Evolutionary conservation across 345 rosid species (phyloP).

Genomic region (Citrus sp.): DNA sequence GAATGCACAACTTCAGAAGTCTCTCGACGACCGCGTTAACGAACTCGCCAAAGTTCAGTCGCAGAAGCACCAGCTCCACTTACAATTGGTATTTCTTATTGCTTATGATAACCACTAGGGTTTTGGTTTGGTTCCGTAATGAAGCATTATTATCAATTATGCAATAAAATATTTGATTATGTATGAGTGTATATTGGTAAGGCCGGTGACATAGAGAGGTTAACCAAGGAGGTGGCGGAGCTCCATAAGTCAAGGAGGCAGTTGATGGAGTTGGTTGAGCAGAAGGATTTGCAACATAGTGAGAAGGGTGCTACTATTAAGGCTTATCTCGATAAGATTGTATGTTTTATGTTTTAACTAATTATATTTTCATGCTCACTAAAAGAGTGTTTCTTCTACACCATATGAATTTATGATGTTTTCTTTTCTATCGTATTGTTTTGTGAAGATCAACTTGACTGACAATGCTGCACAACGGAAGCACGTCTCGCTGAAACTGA

Average conservation of each 20-base stretch:
- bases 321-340: conserved; percentile 80
- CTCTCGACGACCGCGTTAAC: conserved; percentile 53
- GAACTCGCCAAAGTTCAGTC: conserved; percentile 74
- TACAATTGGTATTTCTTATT: conserved; percentile 47
- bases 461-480: conserved; percentile 63
- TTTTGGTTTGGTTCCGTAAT: no score
- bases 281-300: conserved; percentile 67
- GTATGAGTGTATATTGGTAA: conserved; percentile 55
- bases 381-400: neutral
- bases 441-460: conserved; percentile 63
- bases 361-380: no score
- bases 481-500: conserved; percentile 58
- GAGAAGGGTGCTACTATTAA: conserved; percentile 75
- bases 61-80: conserved; percentile 79
- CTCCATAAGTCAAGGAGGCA: conserved; percentile 84
- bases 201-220: conserved; percentile 82
- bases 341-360: conserved; percentile 22
- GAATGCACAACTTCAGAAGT: conserved; percentile 62
- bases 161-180: neutral
- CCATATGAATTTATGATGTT: neutral
- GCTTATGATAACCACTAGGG: no score
- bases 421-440: neutral
- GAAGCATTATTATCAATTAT: no score
- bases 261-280: conserved; percentile 76
- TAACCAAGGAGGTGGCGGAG: conserved; percentile 62